A percentile compares a stretch with the other conserved stretches of the same genome.
Conservation (phyloP, 495 filamentous ascomycete species). For the Xylaria intraflava region DNA sequence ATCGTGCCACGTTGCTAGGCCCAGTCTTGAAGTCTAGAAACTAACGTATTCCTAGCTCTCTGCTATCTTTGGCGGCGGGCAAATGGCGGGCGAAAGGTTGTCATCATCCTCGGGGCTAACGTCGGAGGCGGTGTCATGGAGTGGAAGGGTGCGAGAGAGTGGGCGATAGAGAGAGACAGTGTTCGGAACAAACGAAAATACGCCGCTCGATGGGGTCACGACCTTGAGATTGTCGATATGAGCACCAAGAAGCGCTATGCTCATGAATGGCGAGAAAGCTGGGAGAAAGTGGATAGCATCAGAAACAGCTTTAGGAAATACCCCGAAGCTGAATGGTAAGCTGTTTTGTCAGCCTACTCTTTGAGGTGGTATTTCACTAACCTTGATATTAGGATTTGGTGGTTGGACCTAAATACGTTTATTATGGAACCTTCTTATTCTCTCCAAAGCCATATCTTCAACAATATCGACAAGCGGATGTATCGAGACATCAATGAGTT, state of each 20-base stretch:
- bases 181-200: conserved; percentile 92
- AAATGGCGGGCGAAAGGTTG: conserved; percentile 74
- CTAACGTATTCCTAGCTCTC: conserved; percentile 27
- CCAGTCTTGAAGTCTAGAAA: not conserved
- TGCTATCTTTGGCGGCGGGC: conserved; percentile 44
- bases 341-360: not conserved
- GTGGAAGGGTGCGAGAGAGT: conserved; percentile 95
- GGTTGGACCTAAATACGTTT: conserved; percentile 96
- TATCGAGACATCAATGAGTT: conserved; percentile 96
- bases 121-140: conserved; percentile 97
- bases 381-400: conserved; percentile 78
- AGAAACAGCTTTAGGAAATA: conserved; percentile 88
- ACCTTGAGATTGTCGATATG: conserved; percentile 95
- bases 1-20: not conserved
- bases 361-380: conserved; percentile 22
- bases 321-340: conserved; percentile 91
- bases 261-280: conserved; percentile 98
- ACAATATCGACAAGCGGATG: conserved; percentile 61
- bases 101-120: conserved; percentile 91
- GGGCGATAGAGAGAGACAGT: conserved; percentile 96
- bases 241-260: conserved; percentile 97
- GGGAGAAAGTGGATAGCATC: conserved; percentile 97
- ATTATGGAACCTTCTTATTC: conserved; percentile 95
- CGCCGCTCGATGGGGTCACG: conserved; percentile 82
- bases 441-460: conserved; percentile 84